Conservation (phyloP, 139 green algal species). For the Parachlorella kessleri region DNA sequence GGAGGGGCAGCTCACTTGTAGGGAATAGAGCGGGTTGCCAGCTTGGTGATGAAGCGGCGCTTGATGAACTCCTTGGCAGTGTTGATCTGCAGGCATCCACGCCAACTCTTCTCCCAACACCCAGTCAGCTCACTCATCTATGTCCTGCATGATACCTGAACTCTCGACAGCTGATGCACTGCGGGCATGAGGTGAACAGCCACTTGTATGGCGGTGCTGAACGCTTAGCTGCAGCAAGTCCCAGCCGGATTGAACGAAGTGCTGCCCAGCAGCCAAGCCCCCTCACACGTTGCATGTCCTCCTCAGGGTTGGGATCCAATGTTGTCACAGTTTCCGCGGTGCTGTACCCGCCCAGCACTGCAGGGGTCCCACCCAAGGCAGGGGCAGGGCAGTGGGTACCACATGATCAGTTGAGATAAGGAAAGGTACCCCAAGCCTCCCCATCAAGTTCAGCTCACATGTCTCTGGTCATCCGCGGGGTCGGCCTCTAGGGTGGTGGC, state of each 20-base stretch:
- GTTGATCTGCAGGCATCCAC: constrained; percentile 17
- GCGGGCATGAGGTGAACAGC: too few species aligned
- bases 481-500: not conserved
- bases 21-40: constrained; percentile 31
- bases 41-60: constrained; percentile 46
- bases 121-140: too few species aligned
- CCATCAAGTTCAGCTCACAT: not conserved
- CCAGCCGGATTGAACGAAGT: too few species aligned
- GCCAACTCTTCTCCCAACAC: too few species aligned
- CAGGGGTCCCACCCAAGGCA: too few species aligned
- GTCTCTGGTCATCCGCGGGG: not conserved
- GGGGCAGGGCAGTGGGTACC: constrained; percentile 4
- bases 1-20: constrained; percentile 25
- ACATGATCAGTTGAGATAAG: too few species aligned
- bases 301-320: constrained; percentile 39
- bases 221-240: too few species aligned
- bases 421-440: too few species aligned
- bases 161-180: too few species aligned
- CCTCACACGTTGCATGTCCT: constrained; percentile 44
- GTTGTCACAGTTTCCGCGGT: constrained; percentile 8
- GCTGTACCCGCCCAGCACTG: not conserved
- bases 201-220: too few species aligned
- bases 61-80: constrained; percentile 59
- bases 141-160: too few species aligned
- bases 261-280: too few species aligned